These are phyloP conservation scores for Lasiosphaeris hirsuta DNA, from an alignment of 495 filamentous ascomycete species.

Conservation along the genomic window DNA sequence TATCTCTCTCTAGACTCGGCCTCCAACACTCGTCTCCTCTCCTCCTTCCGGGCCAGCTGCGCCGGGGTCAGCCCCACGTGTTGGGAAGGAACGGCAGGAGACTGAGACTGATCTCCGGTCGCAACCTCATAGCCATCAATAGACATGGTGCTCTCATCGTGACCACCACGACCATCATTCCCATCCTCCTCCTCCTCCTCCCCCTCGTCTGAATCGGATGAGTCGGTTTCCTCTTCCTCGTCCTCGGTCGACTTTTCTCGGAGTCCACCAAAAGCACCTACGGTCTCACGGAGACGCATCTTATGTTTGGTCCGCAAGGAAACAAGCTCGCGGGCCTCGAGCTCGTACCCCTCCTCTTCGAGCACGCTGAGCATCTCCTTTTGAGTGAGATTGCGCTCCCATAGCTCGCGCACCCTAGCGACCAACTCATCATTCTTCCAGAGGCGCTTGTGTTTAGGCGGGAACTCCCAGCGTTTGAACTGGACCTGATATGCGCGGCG, in stretches of 20 bases:
- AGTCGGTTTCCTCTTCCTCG: slow-evolving; percentile 31
- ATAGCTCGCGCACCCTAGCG: slow-evolving; percentile 67
- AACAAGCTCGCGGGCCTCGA: slow-evolving; percentile 66
- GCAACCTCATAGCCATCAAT: not conserved
- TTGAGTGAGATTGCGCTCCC: slow-evolving; percentile 67
- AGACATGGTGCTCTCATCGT: not conserved
- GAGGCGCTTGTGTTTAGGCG: slow-evolving; percentile 64
- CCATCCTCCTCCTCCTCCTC: slow-evolving; percentile 28
- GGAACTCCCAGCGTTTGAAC: slow-evolving; percentile 76
- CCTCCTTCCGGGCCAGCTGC: slow-evolving; percentile 52
- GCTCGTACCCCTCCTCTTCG: slow-evolving; percentile 63
- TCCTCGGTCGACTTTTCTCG: not conserved
- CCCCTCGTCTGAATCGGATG: not conserved
- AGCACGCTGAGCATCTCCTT: slow-evolving; percentile 70
- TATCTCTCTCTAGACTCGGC: slow-evolving; percentile 62
- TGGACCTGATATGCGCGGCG: slow-evolving; percentile 71
- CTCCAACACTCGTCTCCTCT: slow-evolving; percentile 55
- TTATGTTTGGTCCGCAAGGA: slow-evolving; percentile 62
- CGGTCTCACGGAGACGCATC: slow-evolving; percentile 59
- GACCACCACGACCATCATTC: not conserved
- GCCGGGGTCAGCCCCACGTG: slow-evolving; percentile 43
- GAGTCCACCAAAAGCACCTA: slow-evolving; percentile 41
- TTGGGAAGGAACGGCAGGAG: not conserved
- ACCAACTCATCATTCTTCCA: slow-evolving; percentile 65
- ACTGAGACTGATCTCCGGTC: not conserved